Evolutionary conservation across 2,329 filamentous ascomycete species (phyloP), one percentile per base, ranked within the genome.

Genomic region (Venturia aucupariae): DNA sequence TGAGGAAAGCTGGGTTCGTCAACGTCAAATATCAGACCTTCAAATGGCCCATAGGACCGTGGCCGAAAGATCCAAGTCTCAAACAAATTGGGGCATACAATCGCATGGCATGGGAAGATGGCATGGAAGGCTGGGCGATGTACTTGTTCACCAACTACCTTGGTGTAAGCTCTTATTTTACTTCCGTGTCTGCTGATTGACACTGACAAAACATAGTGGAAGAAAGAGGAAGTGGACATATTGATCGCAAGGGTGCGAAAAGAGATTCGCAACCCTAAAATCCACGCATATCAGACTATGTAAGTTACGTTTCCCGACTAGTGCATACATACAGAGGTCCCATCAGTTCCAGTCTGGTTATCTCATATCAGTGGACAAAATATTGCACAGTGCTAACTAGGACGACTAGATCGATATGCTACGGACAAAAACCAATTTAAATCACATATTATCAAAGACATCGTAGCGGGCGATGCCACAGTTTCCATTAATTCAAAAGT

Each of bases 1-100:
- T 69, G 42, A 61, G 61, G 7, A 64, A 62, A 13, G 79, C 78
- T 11, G 82, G 82, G 13, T 82, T 84, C 68, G 70, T 75, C 59
- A 83, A 84, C 68, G 78, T 85, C 42, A 78, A 74, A 0, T 77
- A 82, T 68, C 75, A 74, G 22, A 70, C 79, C 17, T 80, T 81
- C 71, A 80, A 81, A 70, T 75, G 84, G 6, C 83, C 83, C 1
- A 79, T 84, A 42, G 83, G 82, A 1, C 77, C 78, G 0, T 86
- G 84, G 84, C 54, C 64, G 22, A 65, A 63, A 48, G 64, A 66
- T 27, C 27, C 27, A 41, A 51, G 44, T 17, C 54, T 65, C 3
- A 67, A 67, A 60, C 42, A 65, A 30, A 63, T 67, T 61, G 66
- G 66, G 13, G 39, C 54, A 32, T 67, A 61, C 19, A 67, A 67